These are phyloP conservation scores for Candida odintsovae DNA, from an alignment of 805 yeast genomes.

Conservation along the genomic window DNA sequence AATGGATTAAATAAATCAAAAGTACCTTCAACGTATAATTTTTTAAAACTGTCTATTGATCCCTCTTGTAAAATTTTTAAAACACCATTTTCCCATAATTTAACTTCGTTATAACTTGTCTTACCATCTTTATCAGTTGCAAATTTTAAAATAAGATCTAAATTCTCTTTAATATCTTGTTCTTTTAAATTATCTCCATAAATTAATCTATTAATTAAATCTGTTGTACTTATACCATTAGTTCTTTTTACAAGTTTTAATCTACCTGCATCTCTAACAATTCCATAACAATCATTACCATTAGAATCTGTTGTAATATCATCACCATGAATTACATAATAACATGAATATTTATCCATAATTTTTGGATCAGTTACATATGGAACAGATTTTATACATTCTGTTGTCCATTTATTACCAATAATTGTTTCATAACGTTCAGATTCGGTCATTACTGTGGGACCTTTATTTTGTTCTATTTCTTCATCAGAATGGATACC, in stretches of 20 bases:
- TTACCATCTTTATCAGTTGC: slow-evolving; percentile 62
- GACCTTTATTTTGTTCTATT: slow-evolving; percentile 79
- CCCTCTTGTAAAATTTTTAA: slow-evolving; percentile 15
- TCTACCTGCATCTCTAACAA: slow-evolving; percentile 77
- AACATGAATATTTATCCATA: slow-evolving; percentile 70
- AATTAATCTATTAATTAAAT: slow-evolving; percentile 85
- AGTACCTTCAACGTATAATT: slow-evolving; percentile 69
- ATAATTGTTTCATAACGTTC: slow-evolving; percentile 84
- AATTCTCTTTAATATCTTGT: slow-evolving; percentile 1
- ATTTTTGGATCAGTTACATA: slow-evolving; percentile 79
- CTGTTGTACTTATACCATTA: slow-evolving; percentile 91
- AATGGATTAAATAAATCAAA: slow-evolving; percentile 94
- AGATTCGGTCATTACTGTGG: slow-evolving; percentile 79
- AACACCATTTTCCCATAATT: slow-evolving; percentile 29
- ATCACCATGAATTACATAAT: slow-evolving; percentile 97
- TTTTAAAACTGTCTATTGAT: slow-evolving; percentile 12
- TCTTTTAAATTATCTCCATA: slow-evolving; percentile 8
- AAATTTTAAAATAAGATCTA: slow-evolving; percentile 35
- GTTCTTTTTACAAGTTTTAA: slow-evolving; percentile 91
- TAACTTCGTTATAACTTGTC: slow-evolving; percentile 44
- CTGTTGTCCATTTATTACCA: slow-evolving; percentile 85
- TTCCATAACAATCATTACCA: slow-evolving; percentile 89
- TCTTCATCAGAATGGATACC: slow-evolving; percentile 95
- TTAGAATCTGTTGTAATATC: slow-evolving; percentile 95
- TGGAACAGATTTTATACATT: slow-evolving; percentile 73